A percentile compares a stretch with the other conserved stretches of the same genome.
Evolutionary conservation across 169 alveolate species (phyloP).

Genomic region (Miamiensis avidus): DNA sequence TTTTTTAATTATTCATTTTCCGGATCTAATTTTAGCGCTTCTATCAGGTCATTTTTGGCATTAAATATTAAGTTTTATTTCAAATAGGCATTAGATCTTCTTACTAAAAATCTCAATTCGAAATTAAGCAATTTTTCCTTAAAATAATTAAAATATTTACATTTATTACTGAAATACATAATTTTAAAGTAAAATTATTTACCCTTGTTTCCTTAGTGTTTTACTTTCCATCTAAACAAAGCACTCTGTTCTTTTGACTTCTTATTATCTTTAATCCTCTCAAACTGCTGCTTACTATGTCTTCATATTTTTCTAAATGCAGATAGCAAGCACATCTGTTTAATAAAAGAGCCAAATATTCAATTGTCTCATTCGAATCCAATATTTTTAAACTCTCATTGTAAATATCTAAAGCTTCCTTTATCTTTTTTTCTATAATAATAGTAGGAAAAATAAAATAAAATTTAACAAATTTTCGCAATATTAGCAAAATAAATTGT

Average conservation of each 20-base stretch:
- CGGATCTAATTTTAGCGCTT: slow-evolving; percentile 73
- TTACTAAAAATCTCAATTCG: slow-evolving; percentile 50
- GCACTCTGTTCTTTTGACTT: slow-evolving; percentile 40
- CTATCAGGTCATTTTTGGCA: slow-evolving; percentile 63
- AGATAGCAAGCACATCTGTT: slow-evolving; percentile 68
- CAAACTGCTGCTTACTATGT: slow-evolving; percentile 44
- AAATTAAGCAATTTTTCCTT: slow-evolving; percentile 37
- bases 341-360: slow-evolving; percentile 56
- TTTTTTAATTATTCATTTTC: slow-evolving; percentile 50
- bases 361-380: slow-evolving; percentile 56
- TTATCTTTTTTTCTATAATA: slow-evolving; percentile 54
- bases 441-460: not conserved
- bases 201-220: slow-evolving; percentile 34
- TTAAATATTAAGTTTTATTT: slow-evolving; percentile 50
- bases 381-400: slow-evolving; percentile 73
- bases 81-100: slow-evolving; percentile 72
- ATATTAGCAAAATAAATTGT: not conserved
- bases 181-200: too few relatives aligned
- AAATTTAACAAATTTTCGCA: not conserved
- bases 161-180: too few relatives aligned
- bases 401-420: slow-evolving; percentile 71
- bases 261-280: slow-evolving; percentile 62
- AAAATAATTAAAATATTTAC: too few relatives aligned
- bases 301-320: slow-evolving; percentile 47
- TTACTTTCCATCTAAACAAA: slow-evolving; percentile 1